Evolutionary conservation across 495 filamentous ascomycete species (phyloP), one percentile per base, ranked within the genome.

Genomic region (Cercophora scortea): DNA sequence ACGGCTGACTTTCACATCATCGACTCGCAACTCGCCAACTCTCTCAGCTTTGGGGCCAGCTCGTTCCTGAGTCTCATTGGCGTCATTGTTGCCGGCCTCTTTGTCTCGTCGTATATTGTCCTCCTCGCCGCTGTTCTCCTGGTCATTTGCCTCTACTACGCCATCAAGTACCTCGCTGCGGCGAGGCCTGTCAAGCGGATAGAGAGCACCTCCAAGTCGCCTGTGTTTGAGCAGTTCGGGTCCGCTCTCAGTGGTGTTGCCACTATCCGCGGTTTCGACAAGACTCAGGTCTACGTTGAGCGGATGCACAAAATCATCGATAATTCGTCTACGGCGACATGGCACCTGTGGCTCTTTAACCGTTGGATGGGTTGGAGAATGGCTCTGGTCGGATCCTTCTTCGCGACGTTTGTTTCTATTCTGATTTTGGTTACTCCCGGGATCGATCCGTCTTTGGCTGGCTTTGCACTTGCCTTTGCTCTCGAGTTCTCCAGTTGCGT

Each of bases 101-200:
- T 85, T 49, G 81, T 88, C 25, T 85, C 84, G 0, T 78, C 78
- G 0, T 79, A 75, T 51, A 79, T 86, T 44, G 71, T 87, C 17
- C 33, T 83, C n/a, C 60, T 85, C 35, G 75, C 83, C 3, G 34
- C 71, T 32, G 11, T 77, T n/a, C 63, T 88, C 6, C 64, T 86
- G 10, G 34, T 63, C 0, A 66, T 87, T 35, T 84, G 78, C 54
- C 60, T 80, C 6, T 71, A 75, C 50, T 76, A 84, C 34, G 83
- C 83, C 7, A 45, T 75, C 1, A 64, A 67, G 2, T 93, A 87
- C 56, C 71, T 93, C 3, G 55, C 75, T 6, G 89, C 77, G 1
- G 88, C 89, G 1, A 79, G 89, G 13, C 86, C 91, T 47, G 71
- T 84, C 32, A 92, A 92, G 62, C 73, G 89, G 3, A 71, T 92